A percentile compares a stretch with the other conserved stretches of the same genome.
phyloP scores from a whole-genome alignment of 2,329 filamentous ascomycete genomes.

The Colletotrichum sojae region DNA sequence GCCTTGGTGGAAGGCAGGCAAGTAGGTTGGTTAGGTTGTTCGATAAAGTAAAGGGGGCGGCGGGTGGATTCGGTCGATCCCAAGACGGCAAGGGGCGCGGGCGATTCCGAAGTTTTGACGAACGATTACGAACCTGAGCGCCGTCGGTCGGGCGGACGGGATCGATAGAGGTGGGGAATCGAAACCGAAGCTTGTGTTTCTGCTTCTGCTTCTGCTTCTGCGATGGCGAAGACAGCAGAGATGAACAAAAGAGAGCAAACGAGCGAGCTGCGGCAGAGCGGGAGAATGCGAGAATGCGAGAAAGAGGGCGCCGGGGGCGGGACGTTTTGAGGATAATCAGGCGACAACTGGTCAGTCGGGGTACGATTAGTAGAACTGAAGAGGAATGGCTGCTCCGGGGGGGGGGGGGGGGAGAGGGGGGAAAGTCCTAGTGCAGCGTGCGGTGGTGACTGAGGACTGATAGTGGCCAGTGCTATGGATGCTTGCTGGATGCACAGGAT shows the following conservation, averaged over 20 bases:
- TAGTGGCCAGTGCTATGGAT: constrained; percentile 30
- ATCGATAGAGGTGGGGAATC: constrained; percentile 3
- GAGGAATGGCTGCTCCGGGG: constrained; percentile 37
- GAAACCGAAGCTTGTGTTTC: neutral
- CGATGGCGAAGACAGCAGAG: neutral
- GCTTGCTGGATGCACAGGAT: constrained; percentile 7
- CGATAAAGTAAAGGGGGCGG: constrained; percentile 16
- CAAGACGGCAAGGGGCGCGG: constrained; percentile 8
- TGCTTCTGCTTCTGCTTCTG: neutral
- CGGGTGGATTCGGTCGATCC: constrained; percentile 18
- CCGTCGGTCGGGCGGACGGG: constrained; percentile 17
- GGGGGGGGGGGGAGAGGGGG: too few species aligned
- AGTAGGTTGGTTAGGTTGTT: neutral
- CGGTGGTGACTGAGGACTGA: constrained; percentile 7
- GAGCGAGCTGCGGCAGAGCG: constrained; percentile 26
- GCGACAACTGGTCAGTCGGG: constrained; percentile 28
- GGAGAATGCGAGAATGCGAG: constrained; percentile 4
- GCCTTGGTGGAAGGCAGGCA: too few species aligned
- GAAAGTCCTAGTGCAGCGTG: constrained; percentile 18
- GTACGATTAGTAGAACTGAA: constrained; percentile 32
- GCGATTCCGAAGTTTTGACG: constrained; percentile 22
- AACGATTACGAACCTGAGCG: constrained; percentile 8
- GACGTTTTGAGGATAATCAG: constrained; percentile 38
- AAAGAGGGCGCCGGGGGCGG: constrained; percentile 1
- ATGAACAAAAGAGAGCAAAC: constrained; percentile 10